These are phyloP conservation scores for Narthecium ossifragum DNA, from an alignment of 106 monocot genomes.

Conservation along the genomic window DNA sequence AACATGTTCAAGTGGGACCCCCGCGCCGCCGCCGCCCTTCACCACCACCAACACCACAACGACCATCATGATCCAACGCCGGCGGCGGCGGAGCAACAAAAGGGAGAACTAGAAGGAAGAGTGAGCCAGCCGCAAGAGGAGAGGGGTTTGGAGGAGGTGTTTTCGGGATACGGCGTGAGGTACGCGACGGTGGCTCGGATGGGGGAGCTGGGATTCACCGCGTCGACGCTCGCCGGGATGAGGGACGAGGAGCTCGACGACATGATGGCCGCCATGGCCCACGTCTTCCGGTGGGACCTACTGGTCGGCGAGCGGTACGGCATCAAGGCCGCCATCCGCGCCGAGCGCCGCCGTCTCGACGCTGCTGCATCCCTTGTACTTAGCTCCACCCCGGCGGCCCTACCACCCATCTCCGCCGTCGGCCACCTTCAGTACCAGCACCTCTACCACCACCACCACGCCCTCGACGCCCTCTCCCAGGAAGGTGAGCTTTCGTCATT, in stretches of 20 bases:
- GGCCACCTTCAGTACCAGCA: conserved; percentile 9
- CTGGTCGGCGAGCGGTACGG: conserved; percentile 90
- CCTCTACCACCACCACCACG: conserved; percentile 15
- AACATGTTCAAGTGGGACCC: conserved; percentile 60
- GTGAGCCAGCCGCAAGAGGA: not conserved
- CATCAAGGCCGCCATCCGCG: conserved; percentile 76
- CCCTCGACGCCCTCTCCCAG: conserved; percentile 68
- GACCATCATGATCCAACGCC: conserved; percentile 23
- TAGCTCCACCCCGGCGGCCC: conserved; percentile 3
- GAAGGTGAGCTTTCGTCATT: conserved; percentile 38
- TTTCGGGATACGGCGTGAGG: conserved; percentile 70
- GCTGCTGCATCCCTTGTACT: too few species aligned
- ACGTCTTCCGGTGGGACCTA: conserved; percentile 91
- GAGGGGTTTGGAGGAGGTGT: conserved; percentile 74
- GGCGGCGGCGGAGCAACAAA: not conserved
- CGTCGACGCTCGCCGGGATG: conserved; percentile 78
- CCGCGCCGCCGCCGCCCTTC: conserved; percentile 42
- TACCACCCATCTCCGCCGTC: not conserved
- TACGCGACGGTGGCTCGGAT: conserved; percentile 62
- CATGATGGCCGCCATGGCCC: conserved; percentile 81
- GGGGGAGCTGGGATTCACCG: conserved; percentile 79
- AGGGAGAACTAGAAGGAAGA: not conserved
- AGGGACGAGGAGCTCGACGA: conserved; percentile 87
- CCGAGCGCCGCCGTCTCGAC: conserved; percentile 51
- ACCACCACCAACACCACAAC: conserved; percentile 43